phyloP scores from a whole-genome alignment of 2,329 filamentous ascomycete genomes.

The Botrytis aclada region DNA sequence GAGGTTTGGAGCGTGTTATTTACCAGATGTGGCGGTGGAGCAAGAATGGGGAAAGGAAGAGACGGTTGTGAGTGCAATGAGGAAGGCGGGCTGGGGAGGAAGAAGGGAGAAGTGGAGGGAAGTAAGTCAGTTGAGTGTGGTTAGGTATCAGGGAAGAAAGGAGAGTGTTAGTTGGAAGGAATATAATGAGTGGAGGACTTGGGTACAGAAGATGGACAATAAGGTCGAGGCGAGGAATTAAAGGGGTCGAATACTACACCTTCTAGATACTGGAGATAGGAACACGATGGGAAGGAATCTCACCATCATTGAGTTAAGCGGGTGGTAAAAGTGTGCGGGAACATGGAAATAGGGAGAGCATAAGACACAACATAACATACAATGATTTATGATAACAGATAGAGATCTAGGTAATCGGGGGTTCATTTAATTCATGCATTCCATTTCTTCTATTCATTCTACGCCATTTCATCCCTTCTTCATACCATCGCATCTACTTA shows the following conservation, averaged over 20 bases:
- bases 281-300: background rate
- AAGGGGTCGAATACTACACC: background rate
- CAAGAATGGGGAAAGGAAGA: slow-evolving; percentile 96
- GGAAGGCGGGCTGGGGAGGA: slow-evolving; percentile 90
- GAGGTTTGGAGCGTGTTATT: slow-evolving; percentile 81
- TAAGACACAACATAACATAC: background rate
- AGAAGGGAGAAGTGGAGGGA: slow-evolving; percentile 66
- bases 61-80: slow-evolving; percentile 82
- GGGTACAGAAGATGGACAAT: slow-evolving; percentile 46
- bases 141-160: slow-evolving; percentile 85
- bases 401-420: background rate
- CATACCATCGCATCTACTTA: background rate
- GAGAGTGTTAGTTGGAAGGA: slow-evolving; percentile 66
- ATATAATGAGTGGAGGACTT: slow-evolving; percentile 77
- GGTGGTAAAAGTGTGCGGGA: background rate
- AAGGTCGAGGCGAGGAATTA: background rate
- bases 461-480: background rate
- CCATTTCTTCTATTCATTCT: background rate
- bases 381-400: background rate
- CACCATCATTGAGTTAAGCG: background rate
- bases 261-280: background rate
- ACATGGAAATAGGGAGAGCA: background rate
- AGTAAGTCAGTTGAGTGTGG: slow-evolving; percentile 64
- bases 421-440: background rate
- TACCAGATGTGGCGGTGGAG: slow-evolving; percentile 87